Evolutionary conservation across 2,329 filamentous ascomycete species (phyloP).

Genomic region (Didymella arachidicola): DNA sequence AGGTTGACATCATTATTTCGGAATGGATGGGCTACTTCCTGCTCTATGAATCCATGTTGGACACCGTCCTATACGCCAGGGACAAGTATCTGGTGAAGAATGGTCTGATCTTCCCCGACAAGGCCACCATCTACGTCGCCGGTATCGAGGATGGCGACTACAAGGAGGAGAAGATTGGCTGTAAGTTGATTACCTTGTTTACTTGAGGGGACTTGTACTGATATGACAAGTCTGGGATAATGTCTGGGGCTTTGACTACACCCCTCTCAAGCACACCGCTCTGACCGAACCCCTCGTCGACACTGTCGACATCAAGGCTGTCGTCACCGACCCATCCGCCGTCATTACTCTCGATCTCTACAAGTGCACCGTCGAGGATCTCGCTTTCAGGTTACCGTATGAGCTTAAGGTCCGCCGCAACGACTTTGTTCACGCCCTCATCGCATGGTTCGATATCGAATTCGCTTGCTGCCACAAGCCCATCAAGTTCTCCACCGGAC

Average conservation of each 20-base stretch:
- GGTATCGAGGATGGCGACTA: conserved; percentile 99
- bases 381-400: conserved; percentile 84
- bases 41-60: conserved; percentile 98
- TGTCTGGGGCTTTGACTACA: conserved; percentile 97
- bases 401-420: conserved; percentile 78
- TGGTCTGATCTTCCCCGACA: conserved; percentile 97
- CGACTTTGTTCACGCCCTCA: conserved; percentile 95
- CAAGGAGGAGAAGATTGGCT: conserved; percentile 99
- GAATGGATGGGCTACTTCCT: conserved; percentile 99
- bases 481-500: conserved; percentile 94
- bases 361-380: conserved; percentile 82
- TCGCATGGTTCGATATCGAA: conserved; percentile 99
- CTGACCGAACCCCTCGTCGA: conserved; percentile 96
- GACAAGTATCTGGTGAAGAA: conserved; percentile 88
- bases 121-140: conserved; percentile 95
- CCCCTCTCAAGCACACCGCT: conserved; percentile 89
- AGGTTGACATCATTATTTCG: conserved; percentile 99
- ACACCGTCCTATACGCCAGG: conserved; percentile 95
- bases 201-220: not conserved
- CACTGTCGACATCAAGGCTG: conserved; percentile 95
- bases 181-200: conserved; percentile 56
- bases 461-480: conserved; percentile 99
- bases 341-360: conserved; percentile 93
- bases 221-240: conserved; percentile 87
- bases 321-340: conserved; percentile 87